A percentile compares a stretch with the other conserved stretches of the same genome.
Evolutionary conservation across 1,284 basidiomycete genomes (phyloP).

Genomic region (Cryptococcus jaspeensis): DNA sequence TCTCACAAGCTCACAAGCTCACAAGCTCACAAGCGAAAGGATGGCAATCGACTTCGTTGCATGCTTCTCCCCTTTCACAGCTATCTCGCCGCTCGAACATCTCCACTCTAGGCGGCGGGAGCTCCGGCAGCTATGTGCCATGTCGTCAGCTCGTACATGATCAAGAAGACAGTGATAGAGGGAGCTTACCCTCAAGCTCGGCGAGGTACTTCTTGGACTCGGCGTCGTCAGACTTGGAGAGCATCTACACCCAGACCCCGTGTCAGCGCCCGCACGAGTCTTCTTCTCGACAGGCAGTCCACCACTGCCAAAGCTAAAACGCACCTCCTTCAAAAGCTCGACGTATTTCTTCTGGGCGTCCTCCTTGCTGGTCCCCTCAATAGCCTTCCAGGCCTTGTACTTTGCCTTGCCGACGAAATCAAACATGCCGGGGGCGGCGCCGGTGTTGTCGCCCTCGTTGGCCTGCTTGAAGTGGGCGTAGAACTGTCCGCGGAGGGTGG

Average conservation of each 20-base stretch:
- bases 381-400: slow-evolving; percentile 77
- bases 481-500: slow-evolving; percentile 61
- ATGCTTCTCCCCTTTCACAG: too few relatives aligned
- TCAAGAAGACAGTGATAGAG: not conserved
- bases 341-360: slow-evolving; percentile 72
- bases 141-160: not conserved
- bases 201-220: slow-evolving; percentile 61
- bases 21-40: too few relatives aligned
- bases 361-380: slow-evolving; percentile 70
- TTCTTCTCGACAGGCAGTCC: not conserved
- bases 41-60: too few relatives aligned
- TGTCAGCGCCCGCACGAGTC: not conserved
- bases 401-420: slow-evolving; percentile 52
- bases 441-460: slow-evolving; percentile 60
- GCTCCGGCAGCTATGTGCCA: slow-evolving; percentile 2
- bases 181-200: slow-evolving; percentile 58
- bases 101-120: too few relatives aligned
- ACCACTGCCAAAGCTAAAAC: slow-evolving; percentile 27
- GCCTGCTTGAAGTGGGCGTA: slow-evolving; percentile 91
- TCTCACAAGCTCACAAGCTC: too few relatives aligned
- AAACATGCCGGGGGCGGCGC: slow-evolving; percentile 46
- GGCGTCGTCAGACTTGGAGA: slow-evolving; percentile 55
- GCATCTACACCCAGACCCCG: slow-evolving; percentile 56
- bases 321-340: slow-evolving; percentile 65
- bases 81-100: too few relatives aligned